Conservation (phyloP, 768 basidiomycete species). For the Lactarius sp. region DNA sequence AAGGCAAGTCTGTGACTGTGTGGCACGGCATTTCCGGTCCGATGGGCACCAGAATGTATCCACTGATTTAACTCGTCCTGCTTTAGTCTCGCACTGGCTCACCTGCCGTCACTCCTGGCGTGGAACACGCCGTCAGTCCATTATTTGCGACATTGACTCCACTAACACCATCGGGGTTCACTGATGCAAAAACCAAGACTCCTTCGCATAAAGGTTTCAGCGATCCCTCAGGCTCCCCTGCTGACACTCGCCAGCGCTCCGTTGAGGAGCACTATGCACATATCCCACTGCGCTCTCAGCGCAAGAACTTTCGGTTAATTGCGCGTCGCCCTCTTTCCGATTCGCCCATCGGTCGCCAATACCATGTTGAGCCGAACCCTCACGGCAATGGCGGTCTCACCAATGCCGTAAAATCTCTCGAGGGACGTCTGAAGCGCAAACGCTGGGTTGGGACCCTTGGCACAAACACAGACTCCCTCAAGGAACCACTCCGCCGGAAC, state of each 20-base stretch:
- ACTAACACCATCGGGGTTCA: slow-evolving; percentile 23
- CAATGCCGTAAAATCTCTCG: slow-evolving; percentile 69
- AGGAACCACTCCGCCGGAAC: slow-evolving; percentile 48
- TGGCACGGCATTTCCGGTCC: slow-evolving; percentile 11
- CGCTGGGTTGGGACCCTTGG: slow-evolving; percentile 74
- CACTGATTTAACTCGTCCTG: slow-evolving; percentile 2
- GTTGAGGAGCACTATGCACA: slow-evolving; percentile 30
- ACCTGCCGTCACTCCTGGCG: slow-evolving; percentile 38
- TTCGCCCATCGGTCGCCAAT: slow-evolving; percentile 31
- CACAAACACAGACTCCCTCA: slow-evolving; percentile 60
- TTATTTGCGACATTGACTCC: slow-evolving; percentile 42
- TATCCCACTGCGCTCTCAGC: slow-evolving; percentile 40
- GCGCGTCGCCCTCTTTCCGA: slow-evolving; percentile 44
- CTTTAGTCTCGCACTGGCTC: slow-evolving; percentile 38
- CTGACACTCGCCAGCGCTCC: slow-evolving; percentile 27
- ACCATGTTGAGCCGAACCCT: slow-evolving; percentile 54
- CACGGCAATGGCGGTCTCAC: slow-evolving; percentile 81
- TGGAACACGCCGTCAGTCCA: slow-evolving; percentile 48
- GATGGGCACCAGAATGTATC: neutral
- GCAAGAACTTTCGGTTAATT: slow-evolving; percentile 50
- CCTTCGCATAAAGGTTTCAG: slow-evolving; percentile 26
- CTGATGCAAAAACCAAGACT: slow-evolving; percentile 17
- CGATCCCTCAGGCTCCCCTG: slow-evolving; percentile 13
- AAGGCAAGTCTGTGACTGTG: slow-evolving; percentile 45
- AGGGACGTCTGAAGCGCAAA: slow-evolving; percentile 45